Conservation (phyloP, 768 basidiomycete species). For the Myochromella boudieri region DNA sequence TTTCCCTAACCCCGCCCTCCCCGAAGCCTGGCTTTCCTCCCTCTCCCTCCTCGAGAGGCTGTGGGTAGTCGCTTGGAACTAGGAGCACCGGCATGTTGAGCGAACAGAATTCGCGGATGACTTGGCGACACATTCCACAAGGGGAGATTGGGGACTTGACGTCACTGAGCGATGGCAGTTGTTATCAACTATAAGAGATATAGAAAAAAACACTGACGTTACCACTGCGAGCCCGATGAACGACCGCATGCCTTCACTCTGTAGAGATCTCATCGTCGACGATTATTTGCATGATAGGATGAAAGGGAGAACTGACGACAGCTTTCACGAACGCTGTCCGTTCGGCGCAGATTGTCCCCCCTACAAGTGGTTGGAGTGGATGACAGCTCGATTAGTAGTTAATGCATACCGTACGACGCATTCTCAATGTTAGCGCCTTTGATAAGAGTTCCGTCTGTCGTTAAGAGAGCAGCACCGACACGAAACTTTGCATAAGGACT, state of each 20-base stretch:
- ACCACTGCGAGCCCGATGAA: conserved; percentile 82
- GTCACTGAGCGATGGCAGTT: conserved; percentile 49
- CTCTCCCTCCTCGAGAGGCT: conserved; percentile 31
- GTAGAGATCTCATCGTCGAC: background rate
- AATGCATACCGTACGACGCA: conserved; percentile 77
- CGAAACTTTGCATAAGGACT: conserved; percentile 89
- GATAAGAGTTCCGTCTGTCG: conserved; percentile 67
- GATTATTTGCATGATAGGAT: background rate
- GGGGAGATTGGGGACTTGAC: conserved; percentile 70
- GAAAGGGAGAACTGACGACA: conserved; percentile 54
- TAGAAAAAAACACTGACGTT: conserved; percentile 46
- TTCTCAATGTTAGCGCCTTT: conserved; percentile 94
- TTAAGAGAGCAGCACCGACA: conserved; percentile 86
- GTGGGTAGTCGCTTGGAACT: conserved; percentile 63
- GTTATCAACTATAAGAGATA: background rate
- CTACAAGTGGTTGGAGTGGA: conserved; percentile 35
- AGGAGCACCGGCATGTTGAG: conserved; percentile 72
- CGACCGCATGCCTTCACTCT: conserved; percentile 77
- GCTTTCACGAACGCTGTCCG: conserved; percentile 95
- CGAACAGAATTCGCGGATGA: conserved; percentile 83
- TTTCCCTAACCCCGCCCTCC: conserved; percentile 57
- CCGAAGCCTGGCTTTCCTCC: conserved; percentile 36
- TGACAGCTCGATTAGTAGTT: no score
- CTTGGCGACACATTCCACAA: conserved; percentile 93
- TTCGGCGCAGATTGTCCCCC: conserved; percentile 92